phyloP scores from a whole-genome alignment of 768 basidiomycete genomes.

The Kwoniella pini region DNA sequence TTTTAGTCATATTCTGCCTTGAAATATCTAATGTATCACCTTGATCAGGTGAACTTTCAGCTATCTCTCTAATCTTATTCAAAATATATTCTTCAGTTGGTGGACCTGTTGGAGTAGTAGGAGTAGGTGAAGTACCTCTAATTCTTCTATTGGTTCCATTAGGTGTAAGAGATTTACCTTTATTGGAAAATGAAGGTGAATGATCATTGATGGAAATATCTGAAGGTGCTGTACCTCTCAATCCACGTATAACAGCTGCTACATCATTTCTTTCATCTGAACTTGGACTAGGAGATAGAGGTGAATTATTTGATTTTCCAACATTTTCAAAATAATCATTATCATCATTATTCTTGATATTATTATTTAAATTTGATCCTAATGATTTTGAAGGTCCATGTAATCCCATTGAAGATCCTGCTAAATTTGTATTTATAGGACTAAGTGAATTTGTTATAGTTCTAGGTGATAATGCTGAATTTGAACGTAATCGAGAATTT shows the following conservation, averaged over 20 bases:
- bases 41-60: slow-evolving; percentile 60
- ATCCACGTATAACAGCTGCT: slow-evolving; percentile 20
- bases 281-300: background rate
- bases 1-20: slow-evolving; percentile 72
- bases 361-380: background rate
- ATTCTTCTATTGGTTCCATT: background rate
- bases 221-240: slow-evolving; percentile 3
- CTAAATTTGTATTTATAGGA: slow-evolving; percentile 13
- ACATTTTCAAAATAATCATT: background rate
- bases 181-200: background rate
- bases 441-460: slow-evolving; percentile 9
- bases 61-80: slow-evolving; percentile 26
- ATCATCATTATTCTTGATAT: background rate
- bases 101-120: background rate
- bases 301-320: background rate
- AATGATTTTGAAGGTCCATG: slow-evolving; percentile 8
- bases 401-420: background rate
- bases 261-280: slow-evolving; percentile 19
- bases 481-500: slow-evolving; percentile 2
- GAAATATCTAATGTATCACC: slow-evolving; percentile 84
- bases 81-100: slow-evolving; percentile 22
- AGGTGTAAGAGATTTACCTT: background rate
- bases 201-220: background rate
- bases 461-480: slow-evolving; percentile 14
- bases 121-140: background rate